These are phyloP conservation scores for Thielaviopsis populi DNA, from an alignment of 2,329 filamentous ascomycete species.

Conservation along the genomic window DNA sequence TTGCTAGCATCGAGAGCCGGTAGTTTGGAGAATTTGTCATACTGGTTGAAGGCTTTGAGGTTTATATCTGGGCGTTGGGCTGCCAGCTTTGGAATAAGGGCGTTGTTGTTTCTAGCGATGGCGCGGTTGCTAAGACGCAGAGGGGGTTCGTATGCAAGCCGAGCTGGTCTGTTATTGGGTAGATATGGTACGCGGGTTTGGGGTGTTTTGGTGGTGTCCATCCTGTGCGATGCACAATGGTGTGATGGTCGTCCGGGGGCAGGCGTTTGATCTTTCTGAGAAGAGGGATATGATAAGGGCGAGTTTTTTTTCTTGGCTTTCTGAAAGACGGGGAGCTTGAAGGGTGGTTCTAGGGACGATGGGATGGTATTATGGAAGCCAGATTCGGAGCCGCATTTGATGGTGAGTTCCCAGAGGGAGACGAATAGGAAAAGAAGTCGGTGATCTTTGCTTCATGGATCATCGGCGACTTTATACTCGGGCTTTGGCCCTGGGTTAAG, in stretches of 20 bases:
- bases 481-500: neutral
- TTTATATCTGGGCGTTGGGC: constrained; percentile 3
- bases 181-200: neutral
- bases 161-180: neutral
- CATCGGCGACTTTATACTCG: neutral
- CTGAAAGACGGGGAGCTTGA: neutral
- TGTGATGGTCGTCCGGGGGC: neutral
- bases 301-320: neutral
- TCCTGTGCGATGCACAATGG: neutral
- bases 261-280: neutral
- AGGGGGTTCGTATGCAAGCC: neutral
- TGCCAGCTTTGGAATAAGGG: neutral
- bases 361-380: neutral
- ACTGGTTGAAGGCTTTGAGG: neutral
- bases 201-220: neutral
- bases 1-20: neutral
- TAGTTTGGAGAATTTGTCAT: neutral
- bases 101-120: neutral
- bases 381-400: no score
- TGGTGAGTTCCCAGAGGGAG: neutral
- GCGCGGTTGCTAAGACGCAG: neutral
- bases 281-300: neutral
- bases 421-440: neutral
- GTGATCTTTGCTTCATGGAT: neutral
- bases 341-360: neutral